Base-by-base conservation (phyloP, 306 rosid genomes). In the Rosa multiflora region DNA sequence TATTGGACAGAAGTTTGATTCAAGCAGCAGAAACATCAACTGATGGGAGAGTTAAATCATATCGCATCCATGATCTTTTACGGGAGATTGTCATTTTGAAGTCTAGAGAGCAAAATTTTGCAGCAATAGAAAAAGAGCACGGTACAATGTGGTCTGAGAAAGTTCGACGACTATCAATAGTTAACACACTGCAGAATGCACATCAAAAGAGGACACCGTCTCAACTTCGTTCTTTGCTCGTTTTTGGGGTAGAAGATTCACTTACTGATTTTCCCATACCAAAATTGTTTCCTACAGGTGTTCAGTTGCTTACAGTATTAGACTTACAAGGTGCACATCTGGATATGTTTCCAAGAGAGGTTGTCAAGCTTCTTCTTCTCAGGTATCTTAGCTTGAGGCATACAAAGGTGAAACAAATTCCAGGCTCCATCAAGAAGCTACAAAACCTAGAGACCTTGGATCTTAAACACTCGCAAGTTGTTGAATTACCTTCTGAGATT, bases 151-250 rank as follows among this genome's bases (percentile, higher is more conserved):
- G 85, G 85, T 83, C 89, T 0, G 89, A 91, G 56, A 87, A 84
- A 81, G 75, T 83, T 69, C 75, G 91, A 42, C 84, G 92, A n/a
- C 86, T 88, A 48, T 84, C 91, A 2, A 72, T 86, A 58, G 78
- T 82, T 2, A 78, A 82, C 72, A 78, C 79, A 0, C 35, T 84
- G 75, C 83, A 84, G 75, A 79, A 83, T 72, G 79, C 86, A 68
- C 84, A 73, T 21, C 76, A 77, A 59, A 85, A 77, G 8, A 86
- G 85, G 78, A 75, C 77, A 42, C 83, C 73, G 48, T 81, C 84
- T 46, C 88, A 82, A 73, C 91, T 89, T 53, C 93, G 93, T 62
- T 88, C 96, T 26, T 82, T 89, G 84, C 83, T 89, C 39, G 67
- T 81, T 80, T 91, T 91, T 66, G 68, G 82, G 4, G 83, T 81